Conservation (phyloP, 768 basidiomycete species). For the Cubamyces sp. region DNA sequence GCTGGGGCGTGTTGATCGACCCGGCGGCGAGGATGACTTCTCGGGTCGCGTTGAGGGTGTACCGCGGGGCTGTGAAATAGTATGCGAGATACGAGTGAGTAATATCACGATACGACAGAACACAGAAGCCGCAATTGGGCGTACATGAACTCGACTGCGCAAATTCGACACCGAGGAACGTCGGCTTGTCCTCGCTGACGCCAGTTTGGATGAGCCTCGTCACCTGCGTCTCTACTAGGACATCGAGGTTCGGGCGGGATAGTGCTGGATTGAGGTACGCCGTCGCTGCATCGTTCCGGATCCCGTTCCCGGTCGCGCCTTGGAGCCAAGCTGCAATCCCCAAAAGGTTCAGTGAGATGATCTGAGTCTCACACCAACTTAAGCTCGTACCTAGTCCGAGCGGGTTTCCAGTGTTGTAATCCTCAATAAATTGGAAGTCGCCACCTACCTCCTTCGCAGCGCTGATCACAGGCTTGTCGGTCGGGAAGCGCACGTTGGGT, state of each 20-base stretch:
- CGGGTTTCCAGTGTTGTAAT: slow-evolving; percentile 46
- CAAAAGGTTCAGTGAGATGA: not conserved
- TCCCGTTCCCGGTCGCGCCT: not conserved
- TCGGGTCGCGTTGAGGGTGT: slow-evolving; percentile 20
- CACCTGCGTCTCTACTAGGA: slow-evolving; percentile 14
- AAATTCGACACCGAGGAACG: slow-evolving; percentile 10
- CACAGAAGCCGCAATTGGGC: not conserved
- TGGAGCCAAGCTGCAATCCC: not conserved
- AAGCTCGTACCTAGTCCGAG: slow-evolving; percentile 43
- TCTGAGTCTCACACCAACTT: too few species aligned
- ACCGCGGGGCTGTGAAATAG: not conserved
- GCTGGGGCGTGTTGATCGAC: slow-evolving; percentile 26
- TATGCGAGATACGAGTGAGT: not conserved
- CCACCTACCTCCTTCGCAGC: slow-evolving; percentile 41
- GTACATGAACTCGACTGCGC: slow-evolving; percentile 12
- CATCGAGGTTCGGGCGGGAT: slow-evolving; percentile 11
- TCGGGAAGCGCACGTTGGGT: not conserved
- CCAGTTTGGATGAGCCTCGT: slow-evolving; percentile 9
- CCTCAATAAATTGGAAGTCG: slow-evolving; percentile 45
- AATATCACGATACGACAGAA: too few species aligned
- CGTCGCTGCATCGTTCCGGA: slow-evolving; percentile 3
- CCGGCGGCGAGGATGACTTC: slow-evolving; percentile 34
- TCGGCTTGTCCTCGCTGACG: not conserved
- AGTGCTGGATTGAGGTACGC: slow-evolving; percentile 9
- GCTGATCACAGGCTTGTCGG: slow-evolving; percentile 29